Conservation (phyloP, 495 filamentous ascomycete genomes). For the Penicillium daleae region DNA sequence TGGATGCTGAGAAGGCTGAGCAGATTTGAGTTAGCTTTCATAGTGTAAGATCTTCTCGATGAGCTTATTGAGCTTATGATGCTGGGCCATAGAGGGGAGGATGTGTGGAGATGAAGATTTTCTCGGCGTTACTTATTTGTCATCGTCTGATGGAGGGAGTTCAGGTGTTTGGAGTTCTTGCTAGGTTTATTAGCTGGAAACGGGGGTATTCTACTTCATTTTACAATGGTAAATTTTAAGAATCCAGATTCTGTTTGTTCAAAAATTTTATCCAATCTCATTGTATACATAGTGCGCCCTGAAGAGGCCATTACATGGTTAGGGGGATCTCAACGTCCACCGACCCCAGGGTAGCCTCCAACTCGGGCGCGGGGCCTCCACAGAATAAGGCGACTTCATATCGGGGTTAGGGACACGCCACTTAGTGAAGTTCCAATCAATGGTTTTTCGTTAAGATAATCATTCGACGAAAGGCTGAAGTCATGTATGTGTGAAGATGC, state of each 20-base stretch:
- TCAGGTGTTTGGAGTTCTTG: neutral
- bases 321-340: no score
- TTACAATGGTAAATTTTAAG: no score
- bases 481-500: neutral
- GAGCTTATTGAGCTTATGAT: neutral
- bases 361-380: no score
- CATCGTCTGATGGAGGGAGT: neutral
- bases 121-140: neutral
- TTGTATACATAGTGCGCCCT: neutral
- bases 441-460: neutral
- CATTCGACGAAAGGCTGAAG: neutral
- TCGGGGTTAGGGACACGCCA: neutral
- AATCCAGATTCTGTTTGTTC: no score
- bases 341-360: no score
- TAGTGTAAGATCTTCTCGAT: neutral
- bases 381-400: neutral
- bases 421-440: neutral
- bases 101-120: neutral
- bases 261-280: neutral
- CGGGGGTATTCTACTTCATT: neutral
- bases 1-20: slow-evolving; percentile 27
- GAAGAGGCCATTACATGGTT: neutral
- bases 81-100: neutral
- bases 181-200: neutral
- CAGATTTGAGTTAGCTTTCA: slow-evolving; percentile 4